Evolutionary conservation across 305 asterid genomes (phyloP).

Genomic region (Andrographis paniculata): DNA sequence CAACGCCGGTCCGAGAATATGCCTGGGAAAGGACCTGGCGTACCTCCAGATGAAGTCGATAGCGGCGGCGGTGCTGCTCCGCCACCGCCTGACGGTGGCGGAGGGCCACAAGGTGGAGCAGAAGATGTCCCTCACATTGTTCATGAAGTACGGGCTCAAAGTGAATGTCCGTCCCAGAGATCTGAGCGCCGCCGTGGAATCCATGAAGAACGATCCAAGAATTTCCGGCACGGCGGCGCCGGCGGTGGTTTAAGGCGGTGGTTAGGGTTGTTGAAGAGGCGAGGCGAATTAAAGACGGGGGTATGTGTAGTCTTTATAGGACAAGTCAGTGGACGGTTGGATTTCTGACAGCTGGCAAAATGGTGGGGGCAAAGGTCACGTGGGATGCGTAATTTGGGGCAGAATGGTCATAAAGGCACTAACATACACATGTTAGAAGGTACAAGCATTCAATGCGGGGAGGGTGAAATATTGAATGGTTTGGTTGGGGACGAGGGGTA

Average conservation of each 20-base stretch:
- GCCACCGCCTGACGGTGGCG: conserved; percentile 53
- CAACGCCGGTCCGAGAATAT: conserved; percentile 85
- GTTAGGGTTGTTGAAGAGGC: not conserved
- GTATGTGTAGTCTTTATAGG: not conserved
- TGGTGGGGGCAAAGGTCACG: not conserved
- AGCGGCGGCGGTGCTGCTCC: conserved; percentile 71
- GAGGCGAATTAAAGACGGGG: not conserved
- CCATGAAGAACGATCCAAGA: conserved; percentile 10
- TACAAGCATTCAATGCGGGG: conserved; percentile 31
- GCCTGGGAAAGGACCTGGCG: conserved; percentile 80
- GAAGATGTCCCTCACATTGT: conserved; percentile 83
- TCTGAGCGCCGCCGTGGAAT: conserved; percentile 24
- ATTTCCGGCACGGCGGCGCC: not conserved
- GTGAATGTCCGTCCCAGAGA: conserved; percentile 56
- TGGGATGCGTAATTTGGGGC: conserved; percentile 10
- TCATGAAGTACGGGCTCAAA: conserved; percentile 76
- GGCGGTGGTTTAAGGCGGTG: conserved; percentile 4
- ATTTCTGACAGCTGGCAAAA: not conserved
- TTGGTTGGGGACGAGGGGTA: conserved; percentile 11
- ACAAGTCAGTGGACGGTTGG: not conserved
- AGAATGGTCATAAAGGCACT: not conserved
- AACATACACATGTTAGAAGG: conserved; percentile 19
- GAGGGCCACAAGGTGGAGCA: conserved; percentile 75
- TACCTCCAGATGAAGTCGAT: conserved; percentile 88
- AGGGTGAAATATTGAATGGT: conserved; percentile 7